These are phyloP conservation scores for Canariomyces notabilis DNA, from an alignment of 2,329 filamentous ascomycete species.

Conservation along the genomic window DNA sequence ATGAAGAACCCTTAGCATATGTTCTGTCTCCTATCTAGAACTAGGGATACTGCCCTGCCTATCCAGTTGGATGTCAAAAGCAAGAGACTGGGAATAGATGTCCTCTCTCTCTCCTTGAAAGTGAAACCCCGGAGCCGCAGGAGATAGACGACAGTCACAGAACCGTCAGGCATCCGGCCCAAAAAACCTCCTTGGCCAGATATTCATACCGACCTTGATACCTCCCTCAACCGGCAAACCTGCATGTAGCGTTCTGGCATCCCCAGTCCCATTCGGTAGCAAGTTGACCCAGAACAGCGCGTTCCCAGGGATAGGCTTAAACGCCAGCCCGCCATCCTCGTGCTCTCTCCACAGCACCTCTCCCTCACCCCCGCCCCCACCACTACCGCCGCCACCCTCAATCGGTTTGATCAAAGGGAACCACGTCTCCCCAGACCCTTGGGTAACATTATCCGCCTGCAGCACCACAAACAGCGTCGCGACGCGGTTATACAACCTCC, in stretches of 20 bases:
- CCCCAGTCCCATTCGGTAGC: constrained; percentile 35
- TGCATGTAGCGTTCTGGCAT: constrained; percentile 35
- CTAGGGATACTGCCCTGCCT: too few species aligned
- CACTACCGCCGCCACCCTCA: not conserved
- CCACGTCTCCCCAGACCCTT: constrained; percentile 35
- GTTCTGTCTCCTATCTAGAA: too few species aligned
- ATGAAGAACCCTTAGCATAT: too few species aligned
- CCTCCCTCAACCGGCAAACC: constrained; percentile 36
- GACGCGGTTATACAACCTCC: constrained; percentile 30
- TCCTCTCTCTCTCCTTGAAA: too few species aligned
- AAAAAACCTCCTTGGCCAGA: constrained; percentile 33
- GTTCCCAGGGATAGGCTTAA: constrained; percentile 35
- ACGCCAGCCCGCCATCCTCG: constrained; percentile 34
- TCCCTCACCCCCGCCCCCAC: not conserved
- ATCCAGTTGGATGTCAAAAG: too few species aligned
- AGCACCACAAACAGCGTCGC: constrained; percentile 37
- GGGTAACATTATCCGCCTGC: constrained; percentile 30
- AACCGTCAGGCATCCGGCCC: constrained; percentile 26
- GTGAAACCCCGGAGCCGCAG: too few species aligned
- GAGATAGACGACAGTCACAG: too few species aligned
- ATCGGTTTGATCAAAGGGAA: constrained; percentile 30
- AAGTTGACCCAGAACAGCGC: constrained; percentile 42
- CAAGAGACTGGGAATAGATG: too few species aligned
- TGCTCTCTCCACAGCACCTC: constrained; percentile 31
- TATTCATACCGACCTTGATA: constrained; percentile 40